Conservation (phyloP, 768 basidiomycete species). For the Calocybe cyanea region DNA sequence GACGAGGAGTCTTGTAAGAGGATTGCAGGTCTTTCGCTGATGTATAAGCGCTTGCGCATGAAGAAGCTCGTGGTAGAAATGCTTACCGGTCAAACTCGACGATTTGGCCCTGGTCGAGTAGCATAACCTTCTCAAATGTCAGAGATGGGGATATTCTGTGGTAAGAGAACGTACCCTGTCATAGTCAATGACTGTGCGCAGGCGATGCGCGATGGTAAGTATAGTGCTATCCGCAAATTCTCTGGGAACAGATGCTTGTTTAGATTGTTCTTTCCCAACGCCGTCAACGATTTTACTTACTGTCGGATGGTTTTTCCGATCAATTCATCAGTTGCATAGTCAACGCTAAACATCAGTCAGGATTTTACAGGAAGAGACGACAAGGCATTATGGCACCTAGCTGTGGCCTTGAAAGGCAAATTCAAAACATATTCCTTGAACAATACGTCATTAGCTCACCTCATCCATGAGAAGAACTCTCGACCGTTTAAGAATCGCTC, state of each 20-base stretch:
- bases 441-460: conserved; percentile 27
- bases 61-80: not conserved
- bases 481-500: conserved; percentile 73
- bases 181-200: conserved; percentile 81
- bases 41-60: conserved; percentile 1
- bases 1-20: conserved; percentile 55
- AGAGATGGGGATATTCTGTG: not conserved
- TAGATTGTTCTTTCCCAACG: not conserved
- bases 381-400: conserved; percentile 38
- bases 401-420: conserved; percentile 52
- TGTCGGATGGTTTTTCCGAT: conserved; percentile 79
- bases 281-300: conserved; percentile 39
- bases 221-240: conserved; percentile 82
- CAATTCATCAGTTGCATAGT: conserved; percentile 86
- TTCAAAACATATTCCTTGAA: not conserved
- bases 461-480: conserved; percentile 83
- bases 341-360: conserved; percentile 44
- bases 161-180: conserved; percentile 54
- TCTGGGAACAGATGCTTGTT: conserved; percentile 27
- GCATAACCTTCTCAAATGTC: conserved; percentile 52
- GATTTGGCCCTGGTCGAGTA: conserved; percentile 76
- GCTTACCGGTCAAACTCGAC: conserved; percentile 65
- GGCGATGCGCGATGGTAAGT: conserved; percentile 77
- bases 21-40: conserved; percentile 38
- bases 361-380: conserved; percentile 8